Conservation (phyloP, 345 rosid species). For the Turnera subulata region DNA sequence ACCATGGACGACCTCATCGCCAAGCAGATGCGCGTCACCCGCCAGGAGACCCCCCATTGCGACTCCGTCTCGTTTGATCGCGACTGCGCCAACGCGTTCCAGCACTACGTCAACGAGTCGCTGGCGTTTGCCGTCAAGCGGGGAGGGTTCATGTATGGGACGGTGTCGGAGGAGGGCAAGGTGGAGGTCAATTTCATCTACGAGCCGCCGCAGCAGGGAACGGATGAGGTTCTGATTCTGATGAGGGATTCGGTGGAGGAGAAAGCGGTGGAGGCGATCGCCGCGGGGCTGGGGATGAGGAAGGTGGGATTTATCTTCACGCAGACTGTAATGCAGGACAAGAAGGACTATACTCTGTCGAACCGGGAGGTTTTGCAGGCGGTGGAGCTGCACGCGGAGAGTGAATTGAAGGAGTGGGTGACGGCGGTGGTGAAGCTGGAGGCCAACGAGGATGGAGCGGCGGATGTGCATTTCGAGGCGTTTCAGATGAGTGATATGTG, state of each 20-base stretch:
- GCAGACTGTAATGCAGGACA: conserved; percentile 64
- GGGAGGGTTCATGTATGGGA: conserved; percentile 91
- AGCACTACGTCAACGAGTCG: conserved; percentile 64
- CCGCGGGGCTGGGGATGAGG: conserved; percentile 77
- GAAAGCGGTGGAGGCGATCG: conserved; percentile 70
- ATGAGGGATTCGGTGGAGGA: conserved; percentile 67
- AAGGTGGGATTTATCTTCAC: conserved; percentile 80
- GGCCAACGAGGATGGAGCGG: conserved; percentile 78
- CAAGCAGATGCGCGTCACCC: conserved; percentile 71
- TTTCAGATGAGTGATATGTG: conserved; percentile 98
- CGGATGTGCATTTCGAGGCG: conserved; percentile 90
- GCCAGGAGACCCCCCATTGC: conserved; percentile 83
- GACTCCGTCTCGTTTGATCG: conserved; percentile 84
- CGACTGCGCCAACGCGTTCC: conserved; percentile 73
- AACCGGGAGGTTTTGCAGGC: conserved; percentile 73
- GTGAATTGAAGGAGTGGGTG: conserved; percentile 85
- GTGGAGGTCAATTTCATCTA: conserved; percentile 85
- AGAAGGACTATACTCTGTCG: conserved; percentile 73
- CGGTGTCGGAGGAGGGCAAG: conserved; percentile 64
- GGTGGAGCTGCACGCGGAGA: conserved; percentile 67
- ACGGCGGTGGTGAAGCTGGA: conserved; percentile 84
- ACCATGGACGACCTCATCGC: conserved; percentile 93
- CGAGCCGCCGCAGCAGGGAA: conserved; percentile 88
- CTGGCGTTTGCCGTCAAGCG: conserved; percentile 81
- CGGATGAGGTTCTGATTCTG: conserved; percentile 50